phyloP scores from a whole-genome alignment of 2,329 filamentous ascomycete species.

The Sporothrix protearum region DNA sequence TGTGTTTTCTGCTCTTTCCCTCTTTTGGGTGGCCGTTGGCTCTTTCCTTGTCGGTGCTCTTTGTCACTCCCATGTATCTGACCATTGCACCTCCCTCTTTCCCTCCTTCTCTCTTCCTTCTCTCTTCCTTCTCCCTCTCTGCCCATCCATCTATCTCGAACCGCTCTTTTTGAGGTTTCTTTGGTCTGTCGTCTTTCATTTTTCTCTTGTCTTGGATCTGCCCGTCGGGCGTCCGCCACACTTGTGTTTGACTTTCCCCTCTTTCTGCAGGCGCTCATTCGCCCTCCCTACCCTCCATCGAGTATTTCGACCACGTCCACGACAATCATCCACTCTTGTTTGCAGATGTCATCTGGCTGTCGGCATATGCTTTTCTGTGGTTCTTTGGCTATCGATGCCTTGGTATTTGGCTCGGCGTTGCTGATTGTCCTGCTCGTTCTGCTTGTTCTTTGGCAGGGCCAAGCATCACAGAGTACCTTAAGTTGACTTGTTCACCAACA shows the following conservation, averaged over 20 bases:
- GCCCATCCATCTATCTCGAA: background rate
- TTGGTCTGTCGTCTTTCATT: background rate
- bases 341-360: constrained; percentile 1
- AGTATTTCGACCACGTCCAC: background rate
- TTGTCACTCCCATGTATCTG: constrained; percentile 13
- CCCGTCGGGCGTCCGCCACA: background rate
- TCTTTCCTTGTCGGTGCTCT: background rate
- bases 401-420: background rate
- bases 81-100: background rate
- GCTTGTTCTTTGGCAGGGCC: too few species aligned
- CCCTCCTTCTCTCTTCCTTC: background rate
- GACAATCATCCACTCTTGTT: background rate
- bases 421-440: too few species aligned
- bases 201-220: background rate
- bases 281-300: constrained; percentile 19
- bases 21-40: background rate
- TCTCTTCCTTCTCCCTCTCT: too few species aligned
- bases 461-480: background rate
- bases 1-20: background rate
- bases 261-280: constrained; percentile 16
- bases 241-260: background rate
- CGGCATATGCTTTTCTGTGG: background rate
- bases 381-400: background rate
- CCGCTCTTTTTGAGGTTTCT: background rate
- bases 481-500: background rate